Evolutionary conservation across 805 yeast genomes (phyloP), one percentile per base, ranked within the genome.

Genomic region (Candida ulmi): DNA sequence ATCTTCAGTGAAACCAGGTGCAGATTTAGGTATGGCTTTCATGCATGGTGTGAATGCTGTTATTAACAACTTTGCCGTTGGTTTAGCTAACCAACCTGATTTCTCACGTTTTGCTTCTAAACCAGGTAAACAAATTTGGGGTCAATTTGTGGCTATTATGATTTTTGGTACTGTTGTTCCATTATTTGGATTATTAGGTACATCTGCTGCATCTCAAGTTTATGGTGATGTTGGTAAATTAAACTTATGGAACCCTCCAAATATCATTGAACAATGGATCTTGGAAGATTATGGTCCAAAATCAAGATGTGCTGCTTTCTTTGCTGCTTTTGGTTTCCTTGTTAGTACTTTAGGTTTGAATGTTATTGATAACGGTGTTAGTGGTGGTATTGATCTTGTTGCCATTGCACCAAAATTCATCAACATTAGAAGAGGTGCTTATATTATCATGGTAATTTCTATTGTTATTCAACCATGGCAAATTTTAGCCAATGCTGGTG

Each of bases 391-490:
- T 61, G 78, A 73, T 44, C 47, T 74, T 46, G 67, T 74, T 19
- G 77, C 63, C 1, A 42, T 55, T 13, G 54, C 55, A 11, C 85
- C 86, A 15, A 71, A 68, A 42, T 79, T 67, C 59, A 63, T 80
- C 54, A 79, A 74, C 61, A 76, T 78, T 38, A 68, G 78, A 55
- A 69, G 87, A 53, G 85, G 84, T 50, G 78, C 67, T 2, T 54
- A 83, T 54, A 61, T 87, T 38, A 81, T 88, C 60, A 90, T 90
- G 13, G 63, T 68, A 11, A 62, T 85, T 44, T 86, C 86, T 1
- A 68, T 80, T 44, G 75, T 78, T 39, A 80, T 84, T 47, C 81
- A 87, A 50, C 95, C 95, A 27, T 86, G 95, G 95, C 56, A 54
- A 37, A 53, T 55, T 21, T 11, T 52, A 29, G 52, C 52, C 3